Evolutionary conservation across 1,139 yeast genomes (phyloP), one percentile per base, ranked within the genome.

Genomic region (Pichia sp.): DNA sequence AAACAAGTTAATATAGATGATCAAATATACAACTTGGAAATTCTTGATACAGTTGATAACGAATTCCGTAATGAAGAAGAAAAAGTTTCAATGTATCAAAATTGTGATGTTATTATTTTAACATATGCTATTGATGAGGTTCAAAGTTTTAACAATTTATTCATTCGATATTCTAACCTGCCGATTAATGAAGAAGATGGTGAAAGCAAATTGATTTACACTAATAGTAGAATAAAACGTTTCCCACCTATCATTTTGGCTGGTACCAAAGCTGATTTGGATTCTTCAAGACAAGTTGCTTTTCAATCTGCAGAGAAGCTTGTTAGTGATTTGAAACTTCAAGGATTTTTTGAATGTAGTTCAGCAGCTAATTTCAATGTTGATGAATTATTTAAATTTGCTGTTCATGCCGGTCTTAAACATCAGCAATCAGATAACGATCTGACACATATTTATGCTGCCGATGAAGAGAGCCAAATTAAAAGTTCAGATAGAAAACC

Each of bases 1-100:
- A 48, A 50, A 21, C 36, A 38, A 6, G 33, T 47, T 9, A 18
- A 27, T 6, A 23, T 48, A 10, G 74, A 70, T 49, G 65, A 60
- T 33, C 68, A 66, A 46, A 67, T 62, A 47, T 72, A 66, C 20
- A 55, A 66, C 31, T 58, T 75, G 53, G 78, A 74, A 50, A 69
- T 76, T 35, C 63, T 74, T 50, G 80, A 76, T 54, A 73, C 79
- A 15, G 77, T 77, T 10, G 80, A 78, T 13, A 40, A 57, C 60
- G 60, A 70, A 23, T 49, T 50, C 66, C 72, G 72, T 56, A 55
- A 69, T 66, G 41, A 72, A 63, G 21, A 70, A 63, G 34, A 69
- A 58, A 57, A 71, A 61, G 54, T 51, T 65, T 40, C 59, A 57
- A 53, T 62, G 64, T 52, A 67, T 63, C 35, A 57, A 60, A 50